Evolutionary conservation across 108 stramenopile genomes (phyloP), one percentile per base, ranked within the genome.

Genomic region (Craspedostauros australis): DNA sequence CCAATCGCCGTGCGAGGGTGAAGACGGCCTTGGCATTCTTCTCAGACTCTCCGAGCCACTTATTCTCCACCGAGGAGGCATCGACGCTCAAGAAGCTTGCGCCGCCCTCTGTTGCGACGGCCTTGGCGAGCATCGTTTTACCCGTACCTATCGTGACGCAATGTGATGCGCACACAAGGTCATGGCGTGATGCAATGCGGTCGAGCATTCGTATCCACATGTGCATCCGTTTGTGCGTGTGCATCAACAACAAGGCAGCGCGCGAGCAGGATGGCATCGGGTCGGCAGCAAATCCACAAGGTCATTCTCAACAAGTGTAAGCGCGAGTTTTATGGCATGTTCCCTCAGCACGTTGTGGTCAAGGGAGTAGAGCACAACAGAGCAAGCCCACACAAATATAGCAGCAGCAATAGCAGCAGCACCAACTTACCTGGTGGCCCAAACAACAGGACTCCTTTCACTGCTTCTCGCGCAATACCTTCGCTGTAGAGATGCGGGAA

Each of bases 11-110:
- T 0, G 97, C 97, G 23, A 98, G 73, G n/a, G 96, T 96, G 64
- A 98, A 98, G 14, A 98, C 96, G n/a, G 97, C 97, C 60, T 95
- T 91, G 22, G 95, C 95, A 73, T 98, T 96, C 68, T 98, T 98
- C 73, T 98, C 97, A 18, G 88, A 91, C 56, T 96, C 97, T 22
- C 96, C 95, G 15, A 98, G 79, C 96, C 96, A 98, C 57, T 98
- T 98, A 74, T 95, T 96, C 71, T 96, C 96, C 32, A 98, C 91
- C 33, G 91, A 90, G 20, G 91, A 94, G 19, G 97, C 95, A 64
- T 96, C 95, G 8, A 98, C 90, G 54, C 86, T 85, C 26, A 98
- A 73, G 50, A 98, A 98, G 26, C 90, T 93, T 2, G 95, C 95
- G 1, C 97, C 97, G 12, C 95, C 95, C 70, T 96, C 97, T 5